These are phyloP conservation scores for Cydonia oblonga DNA, from an alignment of 331 rosid genomes.

Conservation along the genomic window DNA sequence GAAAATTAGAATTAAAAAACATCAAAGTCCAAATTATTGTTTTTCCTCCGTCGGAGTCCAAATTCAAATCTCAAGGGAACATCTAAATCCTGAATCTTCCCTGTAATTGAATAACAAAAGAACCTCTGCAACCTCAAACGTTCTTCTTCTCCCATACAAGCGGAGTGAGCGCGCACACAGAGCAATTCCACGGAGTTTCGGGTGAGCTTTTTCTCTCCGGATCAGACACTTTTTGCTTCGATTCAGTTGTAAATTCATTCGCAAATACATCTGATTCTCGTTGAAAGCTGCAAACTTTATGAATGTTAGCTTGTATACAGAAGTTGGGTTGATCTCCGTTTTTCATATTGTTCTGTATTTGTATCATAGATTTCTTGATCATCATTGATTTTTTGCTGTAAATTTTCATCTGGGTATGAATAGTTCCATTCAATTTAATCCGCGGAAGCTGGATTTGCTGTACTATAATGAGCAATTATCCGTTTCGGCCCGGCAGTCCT, in stretches of 20 bases:
- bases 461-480: conserved; percentile 46
- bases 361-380: conserved; percentile 17
- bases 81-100: background rate
- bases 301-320: background rate
- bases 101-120: background rate
- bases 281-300: background rate
- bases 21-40: background rate
- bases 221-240: background rate
- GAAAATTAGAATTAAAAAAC: background rate
- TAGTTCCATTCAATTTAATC: background rate
- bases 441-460: conserved; percentile 7
- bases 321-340: background rate
- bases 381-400: conserved; percentile 1
- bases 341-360: background rate
- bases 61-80: background rate
- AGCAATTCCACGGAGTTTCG: background rate
- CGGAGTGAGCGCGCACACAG: no score
- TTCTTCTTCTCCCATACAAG: background rate
- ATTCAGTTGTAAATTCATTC: background rate
- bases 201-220: conserved; percentile 1
- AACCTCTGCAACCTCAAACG: background rate
- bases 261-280: background rate
- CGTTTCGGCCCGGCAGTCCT: conserved; percentile 43
- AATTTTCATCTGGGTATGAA: conserved; percentile 20
- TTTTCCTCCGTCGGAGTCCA: background rate